Conservation (phyloP, 2,329 filamentous ascomycete genomes). For the Colletotrichum sp. region DNA sequence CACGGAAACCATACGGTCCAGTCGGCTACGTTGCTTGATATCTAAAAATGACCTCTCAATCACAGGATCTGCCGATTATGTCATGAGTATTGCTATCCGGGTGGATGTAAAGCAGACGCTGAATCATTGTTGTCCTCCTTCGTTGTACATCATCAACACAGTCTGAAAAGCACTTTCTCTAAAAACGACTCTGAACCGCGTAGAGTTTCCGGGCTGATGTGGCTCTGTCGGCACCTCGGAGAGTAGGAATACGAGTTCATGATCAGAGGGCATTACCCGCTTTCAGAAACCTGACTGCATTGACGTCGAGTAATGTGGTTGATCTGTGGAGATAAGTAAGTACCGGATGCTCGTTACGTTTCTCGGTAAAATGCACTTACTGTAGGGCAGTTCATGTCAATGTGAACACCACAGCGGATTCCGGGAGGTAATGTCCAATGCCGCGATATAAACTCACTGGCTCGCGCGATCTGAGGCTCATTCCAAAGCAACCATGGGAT, state of each 20-base stretch:
- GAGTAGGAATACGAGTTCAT: fast-evolving
- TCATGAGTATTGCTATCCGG: too few relatives aligned
- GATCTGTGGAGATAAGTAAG: not conserved
- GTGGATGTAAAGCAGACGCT: not conserved
- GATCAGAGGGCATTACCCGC: fast-evolving
- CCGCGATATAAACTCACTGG: not conserved
- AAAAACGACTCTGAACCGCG: too few relatives aligned
- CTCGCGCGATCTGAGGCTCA: too few relatives aligned
- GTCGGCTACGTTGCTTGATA: not conserved
- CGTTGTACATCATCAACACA: too few relatives aligned
- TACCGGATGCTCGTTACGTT: not conserved
- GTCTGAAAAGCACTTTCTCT: not conserved
- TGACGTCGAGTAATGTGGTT: not conserved
- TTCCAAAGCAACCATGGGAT: too few relatives aligned
- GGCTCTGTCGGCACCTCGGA: fast-evolving
- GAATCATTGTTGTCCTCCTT: not conserved
- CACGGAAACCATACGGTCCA: not conserved
- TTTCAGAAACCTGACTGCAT: not conserved
- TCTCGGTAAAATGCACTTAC: not conserved
- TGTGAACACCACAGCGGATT: not conserved
- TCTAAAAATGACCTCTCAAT: not conserved
- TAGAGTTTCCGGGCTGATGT: not conserved
- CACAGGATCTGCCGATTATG: not conserved
- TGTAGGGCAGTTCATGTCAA: not conserved
- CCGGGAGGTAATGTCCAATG: not conserved